phyloP scores from a whole-genome alignment of 2,329 filamentous ascomycete genomes.

The Metarhizium anisopliae region DNA sequence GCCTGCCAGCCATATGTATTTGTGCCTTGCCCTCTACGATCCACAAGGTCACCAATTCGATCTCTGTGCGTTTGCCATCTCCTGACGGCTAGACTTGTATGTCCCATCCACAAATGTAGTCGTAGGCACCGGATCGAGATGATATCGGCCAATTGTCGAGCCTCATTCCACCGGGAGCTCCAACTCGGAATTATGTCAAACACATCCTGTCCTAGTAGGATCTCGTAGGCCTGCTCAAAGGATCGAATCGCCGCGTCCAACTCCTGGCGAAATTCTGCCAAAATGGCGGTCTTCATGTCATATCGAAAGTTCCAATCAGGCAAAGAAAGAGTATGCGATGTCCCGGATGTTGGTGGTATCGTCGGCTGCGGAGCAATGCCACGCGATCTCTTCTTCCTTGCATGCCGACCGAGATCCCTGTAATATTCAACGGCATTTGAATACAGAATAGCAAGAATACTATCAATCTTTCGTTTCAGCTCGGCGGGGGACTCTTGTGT shows the following conservation, averaged over 20 bases:
- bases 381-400: constrained; percentile 76
- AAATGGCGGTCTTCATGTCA: constrained; percentile 84
- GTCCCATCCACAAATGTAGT: constrained; percentile 71
- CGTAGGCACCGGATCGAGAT: constrained; percentile 74
- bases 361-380: constrained; percentile 73
- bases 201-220: constrained; percentile 70
- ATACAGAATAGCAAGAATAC: constrained; percentile 64
- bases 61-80: constrained; percentile 73
- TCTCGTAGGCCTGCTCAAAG: constrained; percentile 81
- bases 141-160: constrained; percentile 75
- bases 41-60: constrained; percentile 66
- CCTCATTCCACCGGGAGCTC: constrained; percentile 86
- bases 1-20: constrained; percentile 89
- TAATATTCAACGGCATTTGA: constrained; percentile 81
- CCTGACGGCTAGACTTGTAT: constrained; percentile 70
- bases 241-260: constrained; percentile 80
- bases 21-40: constrained; percentile 75
- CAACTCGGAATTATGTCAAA: constrained; percentile 84
- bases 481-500: constrained; percentile 63
- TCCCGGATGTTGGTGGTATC: constrained; percentile 71
- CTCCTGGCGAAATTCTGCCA: constrained; percentile 89
- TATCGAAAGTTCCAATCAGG: constrained; percentile 91
- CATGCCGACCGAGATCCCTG: constrained; percentile 84
- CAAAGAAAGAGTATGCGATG: constrained; percentile 74
- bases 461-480: constrained; percentile 63